phyloP scores from a whole-genome alignment of 768 basidiomycete species.

The Auriscalpium vulgare region DNA sequence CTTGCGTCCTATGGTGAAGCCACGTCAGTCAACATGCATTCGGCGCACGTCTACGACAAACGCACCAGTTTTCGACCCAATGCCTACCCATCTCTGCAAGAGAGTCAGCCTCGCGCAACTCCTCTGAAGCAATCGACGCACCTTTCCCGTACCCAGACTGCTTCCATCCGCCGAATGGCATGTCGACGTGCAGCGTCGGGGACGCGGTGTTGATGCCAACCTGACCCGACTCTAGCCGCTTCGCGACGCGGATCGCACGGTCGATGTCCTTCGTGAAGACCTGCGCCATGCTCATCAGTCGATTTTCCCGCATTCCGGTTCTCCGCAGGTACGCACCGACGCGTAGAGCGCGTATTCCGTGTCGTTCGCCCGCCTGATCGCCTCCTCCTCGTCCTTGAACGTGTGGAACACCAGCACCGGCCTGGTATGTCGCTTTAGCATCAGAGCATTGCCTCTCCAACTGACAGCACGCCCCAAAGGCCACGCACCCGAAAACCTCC shows the following conservation, averaged over 20 bases:
- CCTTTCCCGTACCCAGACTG: neutral
- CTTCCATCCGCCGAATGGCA: slow-evolving; percentile 86
- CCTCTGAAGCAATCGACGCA: neutral
- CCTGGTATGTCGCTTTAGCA: neutral
- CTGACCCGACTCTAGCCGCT: slow-evolving; percentile 36
- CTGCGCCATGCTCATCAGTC: neutral
- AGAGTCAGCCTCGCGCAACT: neutral
- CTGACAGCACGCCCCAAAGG: neutral
- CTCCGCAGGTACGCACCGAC: slow-evolving; percentile 23
- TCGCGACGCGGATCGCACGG: slow-evolving; percentile 33
- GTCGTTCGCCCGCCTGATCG: slow-evolving; percentile 35
- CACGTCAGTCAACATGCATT: neutral
- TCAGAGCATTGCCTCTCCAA: neutral
- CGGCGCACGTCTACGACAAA: neutral
- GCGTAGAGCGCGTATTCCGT: slow-evolving; percentile 41
- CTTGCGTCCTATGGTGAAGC: neutral
- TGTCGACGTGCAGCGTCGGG: slow-evolving; percentile 27
- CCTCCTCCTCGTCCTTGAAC: slow-evolving; percentile 49
- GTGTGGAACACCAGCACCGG: slow-evolving; percentile 72
- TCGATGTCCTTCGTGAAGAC: slow-evolving; percentile 35
- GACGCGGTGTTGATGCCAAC: slow-evolving; percentile 19
- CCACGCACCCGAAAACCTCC: slow-evolving; percentile 58
- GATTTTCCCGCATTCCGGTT: neutral
- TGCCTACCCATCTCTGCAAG: neutral
- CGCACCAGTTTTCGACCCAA: neutral